Conservation (phyloP, 140 eudicot species). For the Oenanthe javanica region DNA sequence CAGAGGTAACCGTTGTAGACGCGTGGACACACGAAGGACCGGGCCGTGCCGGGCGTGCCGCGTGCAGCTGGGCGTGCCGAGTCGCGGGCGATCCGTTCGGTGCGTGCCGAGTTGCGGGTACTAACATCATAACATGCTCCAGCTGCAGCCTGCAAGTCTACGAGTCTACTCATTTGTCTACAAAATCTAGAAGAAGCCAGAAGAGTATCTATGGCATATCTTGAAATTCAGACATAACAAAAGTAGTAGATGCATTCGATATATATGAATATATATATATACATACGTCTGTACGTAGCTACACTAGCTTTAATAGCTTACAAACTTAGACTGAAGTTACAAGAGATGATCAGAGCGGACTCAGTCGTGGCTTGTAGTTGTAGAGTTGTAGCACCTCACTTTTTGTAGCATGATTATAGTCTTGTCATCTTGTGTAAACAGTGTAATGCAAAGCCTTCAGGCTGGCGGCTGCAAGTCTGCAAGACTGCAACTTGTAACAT, state of each 20-base stretch:
- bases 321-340: neutral
- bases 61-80: too few relatives aligned
- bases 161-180: neutral
- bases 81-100: too few relatives aligned
- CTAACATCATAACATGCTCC: too few relatives aligned
- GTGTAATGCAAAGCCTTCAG: too few relatives aligned
- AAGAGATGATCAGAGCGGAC: neutral
- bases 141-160: neutral
- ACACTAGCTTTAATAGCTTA: neutral
- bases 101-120: too few relatives aligned
- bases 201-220: conserved; percentile 1
- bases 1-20: too few relatives aligned
- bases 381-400: neutral
- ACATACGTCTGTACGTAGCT: neutral
- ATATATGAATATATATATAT: neutral
- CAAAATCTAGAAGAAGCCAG: neutral
- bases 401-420: too few relatives aligned
- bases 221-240: neutral
- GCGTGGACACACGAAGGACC: too few relatives aligned
- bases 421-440: too few relatives aligned
- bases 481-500: too few relatives aligned
- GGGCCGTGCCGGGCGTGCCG: too few relatives aligned
- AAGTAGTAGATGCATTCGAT: neutral
- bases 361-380: neutral
- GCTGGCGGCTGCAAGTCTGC: too few relatives aligned